These are phyloP conservation scores for Stephanodiscus minutulus DNA, from an alignment of 108 stramenopile species.

Conservation along the genomic window DNA sequence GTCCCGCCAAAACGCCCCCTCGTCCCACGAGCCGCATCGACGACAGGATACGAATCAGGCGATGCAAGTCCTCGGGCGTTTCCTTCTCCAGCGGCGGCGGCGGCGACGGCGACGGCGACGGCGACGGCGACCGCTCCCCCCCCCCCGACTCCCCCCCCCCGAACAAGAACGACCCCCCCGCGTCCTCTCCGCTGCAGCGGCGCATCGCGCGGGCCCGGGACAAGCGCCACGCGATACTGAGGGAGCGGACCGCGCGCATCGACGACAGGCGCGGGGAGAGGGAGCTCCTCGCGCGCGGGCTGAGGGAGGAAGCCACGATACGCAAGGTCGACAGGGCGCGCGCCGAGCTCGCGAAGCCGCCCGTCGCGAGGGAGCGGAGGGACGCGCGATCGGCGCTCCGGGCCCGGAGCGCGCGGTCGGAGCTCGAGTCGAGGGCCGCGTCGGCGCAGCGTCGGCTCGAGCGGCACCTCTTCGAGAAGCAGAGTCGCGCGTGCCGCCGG, in stretches of 20 bases:
- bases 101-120: background rate
- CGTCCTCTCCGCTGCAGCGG: conserved; percentile 27
- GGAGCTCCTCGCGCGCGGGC: no score
- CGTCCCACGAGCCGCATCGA: conserved; percentile 15
- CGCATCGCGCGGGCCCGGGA: conserved; percentile 23
- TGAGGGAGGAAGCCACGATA: conserved; percentile 20
- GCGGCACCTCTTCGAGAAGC: conserved; percentile 27
- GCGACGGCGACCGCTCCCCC: background rate
- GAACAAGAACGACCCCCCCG: background rate
- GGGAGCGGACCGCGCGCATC: conserved; percentile 3
- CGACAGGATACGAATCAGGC: conserved; percentile 12
- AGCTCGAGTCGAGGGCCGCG: conserved; percentile 11
- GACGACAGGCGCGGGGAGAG: conserved; percentile 14
- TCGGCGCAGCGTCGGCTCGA: conserved; percentile 7
- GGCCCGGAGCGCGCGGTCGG: conserved; percentile 6
- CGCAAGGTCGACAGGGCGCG: conserved; percentile 20
- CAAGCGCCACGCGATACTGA: conserved; percentile 19
- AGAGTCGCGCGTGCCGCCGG: conserved; percentile 22
- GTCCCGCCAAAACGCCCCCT: conserved; percentile 24
- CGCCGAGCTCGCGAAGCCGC: conserved; percentile 17
- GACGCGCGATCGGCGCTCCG: conserved; percentile 13
- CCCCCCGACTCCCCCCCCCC: conserved; percentile 8
- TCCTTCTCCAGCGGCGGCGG: conserved; percentile 11
- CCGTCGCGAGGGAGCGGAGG: conserved; percentile 24
- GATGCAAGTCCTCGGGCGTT: conserved; percentile 4